Evolutionary conservation across 169 alveolate genomes (phyloP).

Genomic region (Cryptosporidium andersoni): DNA sequence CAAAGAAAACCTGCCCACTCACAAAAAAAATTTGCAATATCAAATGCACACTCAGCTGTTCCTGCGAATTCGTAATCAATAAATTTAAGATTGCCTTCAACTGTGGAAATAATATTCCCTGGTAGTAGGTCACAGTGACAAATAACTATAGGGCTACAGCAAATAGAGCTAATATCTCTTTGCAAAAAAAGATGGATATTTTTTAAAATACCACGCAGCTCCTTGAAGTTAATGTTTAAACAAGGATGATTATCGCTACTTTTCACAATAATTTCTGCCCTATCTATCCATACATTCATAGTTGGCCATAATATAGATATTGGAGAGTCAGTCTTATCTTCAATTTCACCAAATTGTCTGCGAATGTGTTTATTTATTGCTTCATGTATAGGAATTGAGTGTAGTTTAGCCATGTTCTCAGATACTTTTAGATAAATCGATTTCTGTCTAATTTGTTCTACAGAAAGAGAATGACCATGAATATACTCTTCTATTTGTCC

Average conservation of each 20-base stretch:
- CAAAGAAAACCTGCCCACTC: conserved; percentile 69
- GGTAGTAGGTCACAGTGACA: conserved; percentile 65
- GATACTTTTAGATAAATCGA: conserved; percentile 12
- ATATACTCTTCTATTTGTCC: conserved; percentile 64
- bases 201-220: conserved; percentile 2
- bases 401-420: conserved; percentile 35
- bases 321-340: not conserved
- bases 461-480: conserved; percentile 41
- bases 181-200: not conserved
- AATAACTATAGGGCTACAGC: conserved; percentile 34
- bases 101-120: conserved; percentile 39
- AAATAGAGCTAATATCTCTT: not conserved
- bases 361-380: conserved; percentile 2
- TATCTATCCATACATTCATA: conserved; percentile 4
- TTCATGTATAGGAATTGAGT: conserved; percentile 23
- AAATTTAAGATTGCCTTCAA: conserved; percentile 3
- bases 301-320: conserved; percentile 66
- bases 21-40: conserved; percentile 51
- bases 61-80: conserved; percentile 67
- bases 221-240: conserved; percentile 1
- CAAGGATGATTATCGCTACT: not conserved
- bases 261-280: conserved; percentile 14
- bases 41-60: conserved; percentile 57
- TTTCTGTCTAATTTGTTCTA: conserved; percentile 51
- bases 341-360: conserved; percentile 1